phyloP scores from a whole-genome alignment of 805 yeast genomes.

The Sugiyamaella qingdaonensis region DNA sequence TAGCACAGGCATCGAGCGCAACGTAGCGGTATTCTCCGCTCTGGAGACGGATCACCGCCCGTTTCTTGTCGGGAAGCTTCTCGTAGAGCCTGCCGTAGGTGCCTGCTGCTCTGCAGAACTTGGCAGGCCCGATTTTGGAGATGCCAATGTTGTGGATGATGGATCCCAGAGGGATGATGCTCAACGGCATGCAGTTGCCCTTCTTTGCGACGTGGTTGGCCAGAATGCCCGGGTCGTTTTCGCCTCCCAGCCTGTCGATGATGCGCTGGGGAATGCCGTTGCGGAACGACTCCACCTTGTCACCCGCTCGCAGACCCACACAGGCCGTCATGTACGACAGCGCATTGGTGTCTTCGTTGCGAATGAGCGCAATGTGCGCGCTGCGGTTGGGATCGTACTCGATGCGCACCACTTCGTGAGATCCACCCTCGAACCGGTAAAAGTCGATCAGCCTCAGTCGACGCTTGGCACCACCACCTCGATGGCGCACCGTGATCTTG shows the following conservation, averaged over 20 bases:
- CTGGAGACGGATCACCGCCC: conserved; percentile 76
- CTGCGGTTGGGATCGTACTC: conserved; percentile 96
- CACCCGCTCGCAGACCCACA: conserved; percentile 91
- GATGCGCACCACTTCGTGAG: conserved; percentile 75
- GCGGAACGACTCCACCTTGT: conserved; percentile 82
- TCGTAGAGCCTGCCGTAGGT: conserved; percentile 84
- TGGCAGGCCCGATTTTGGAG: conserved; percentile 70
- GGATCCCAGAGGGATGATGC: conserved; percentile 93
- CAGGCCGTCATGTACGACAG: conserved; percentile 83
- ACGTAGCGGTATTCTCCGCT: conserved; percentile 94
- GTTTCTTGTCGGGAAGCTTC: conserved; percentile 63
- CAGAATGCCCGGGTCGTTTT: conserved; percentile 84
- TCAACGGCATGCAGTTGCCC: conserved; percentile 91
- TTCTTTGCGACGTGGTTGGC: conserved; percentile 82
- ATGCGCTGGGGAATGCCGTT: conserved; percentile 77
- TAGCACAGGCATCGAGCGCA: conserved; percentile 81
- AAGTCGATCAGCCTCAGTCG: conserved; percentile 82
- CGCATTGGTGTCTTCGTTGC: conserved; percentile 57
- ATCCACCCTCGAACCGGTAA: conserved; percentile 61
- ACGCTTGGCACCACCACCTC: conserved; percentile 95
- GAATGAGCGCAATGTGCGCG: conserved; percentile 83
- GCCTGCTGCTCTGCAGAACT: conserved; percentile 92
- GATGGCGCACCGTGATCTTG: conserved; percentile 82
- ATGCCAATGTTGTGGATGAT: conserved; percentile 85
- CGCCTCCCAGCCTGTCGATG: conserved; percentile 82